A percentile compares a stretch with the other conserved stretches of the same genome.
Conservation (phyloP, 148 eudicot genomes). For the Pouteria glomerata region DNA sequence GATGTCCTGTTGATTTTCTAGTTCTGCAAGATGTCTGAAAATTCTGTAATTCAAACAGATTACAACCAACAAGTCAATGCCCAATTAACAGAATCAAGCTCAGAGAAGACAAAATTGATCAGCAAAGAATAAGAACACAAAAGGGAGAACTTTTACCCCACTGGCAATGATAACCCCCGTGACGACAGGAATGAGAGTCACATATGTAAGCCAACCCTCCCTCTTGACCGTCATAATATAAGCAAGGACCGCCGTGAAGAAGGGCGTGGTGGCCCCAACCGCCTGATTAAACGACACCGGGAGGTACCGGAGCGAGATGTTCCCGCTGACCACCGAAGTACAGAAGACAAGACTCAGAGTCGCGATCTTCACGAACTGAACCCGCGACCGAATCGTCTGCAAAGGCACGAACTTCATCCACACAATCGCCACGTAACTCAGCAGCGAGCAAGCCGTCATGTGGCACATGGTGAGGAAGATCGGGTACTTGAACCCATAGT, state of each 20-base stretch:
- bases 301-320: constrained; percentile 19
- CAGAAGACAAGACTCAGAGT: constrained; percentile 24
- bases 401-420: constrained; percentile 23
- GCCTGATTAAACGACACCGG: constrained; percentile 29
- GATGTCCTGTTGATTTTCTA: too few relatives aligned
- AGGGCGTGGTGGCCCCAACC: constrained; percentile 24
- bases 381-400: constrained; percentile 14
- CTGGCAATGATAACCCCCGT: constrained; percentile 26
- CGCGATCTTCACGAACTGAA: constrained; percentile 22
- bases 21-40: too few relatives aligned
- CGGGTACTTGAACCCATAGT: constrained; percentile 26
- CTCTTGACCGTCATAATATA: constrained; percentile 19
- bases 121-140: neutral
- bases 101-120: too few relatives aligned
- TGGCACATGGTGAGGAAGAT: constrained; percentile 32
- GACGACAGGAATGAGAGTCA: constrained; percentile 23
- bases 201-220: constrained; percentile 24
- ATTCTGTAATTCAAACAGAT: neutral
- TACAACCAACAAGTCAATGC: too few relatives aligned
- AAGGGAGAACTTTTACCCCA: constrained; percentile 11
- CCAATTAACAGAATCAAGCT: too few relatives aligned
- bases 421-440: constrained; percentile 23
- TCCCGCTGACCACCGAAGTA: constrained; percentile 24
- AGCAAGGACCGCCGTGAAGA: constrained; percentile 23
- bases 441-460: constrained; percentile 26